Evolutionary conservation across 352 stramenopile genomes (phyloP), one percentile per base, ranked within the genome.

Genomic region (Pythium dissotocum): DNA sequence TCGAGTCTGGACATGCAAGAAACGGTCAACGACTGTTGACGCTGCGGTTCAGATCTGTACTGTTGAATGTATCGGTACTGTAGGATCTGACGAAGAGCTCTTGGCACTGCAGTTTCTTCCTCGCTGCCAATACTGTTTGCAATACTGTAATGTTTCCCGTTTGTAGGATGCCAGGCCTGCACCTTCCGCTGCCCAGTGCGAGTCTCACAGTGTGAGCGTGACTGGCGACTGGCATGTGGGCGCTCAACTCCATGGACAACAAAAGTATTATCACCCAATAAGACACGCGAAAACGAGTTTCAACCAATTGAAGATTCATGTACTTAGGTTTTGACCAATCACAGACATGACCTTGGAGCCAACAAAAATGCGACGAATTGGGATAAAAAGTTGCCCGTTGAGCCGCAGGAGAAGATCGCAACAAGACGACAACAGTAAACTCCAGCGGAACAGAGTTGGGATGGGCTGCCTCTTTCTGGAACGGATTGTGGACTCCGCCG

Each of bases 371-470:
- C 40, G 40, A 49, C 40, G 40, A 24, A 49, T 49, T 6, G 40
- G 9, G 14, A 16, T 38, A 16, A 18, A 13, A 6, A 53, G 4
- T 28, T 26, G n/a, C 42, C 42, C 18, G 46, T 57, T 33, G 28
- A 40, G 28, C 52, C 7, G 52, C 52, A 26, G 18, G 9, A 38
- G 36, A 40, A 26, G 59, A 58, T 65, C 46, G 46, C 59, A 42
- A 65, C 59, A 18, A 12, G 46, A 65, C 59, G 52, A 65, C 59
- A 65, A 58, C 59, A 40, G 48, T 26, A 38, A 46, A 32, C 52
- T 21, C 54, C 36, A 60, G 14, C 4, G 26, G 26, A 60, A 38
- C 12, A 35, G 48, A 55, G 24, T n/a, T 33, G 46, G 36, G 36
- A 44, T 44, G 36, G 40, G 18, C 40, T 49, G 14, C 14, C 40